Evolutionary conservation across 2,329 filamentous ascomycete genomes (phyloP).

Genomic region (Massarina eburnea): DNA sequence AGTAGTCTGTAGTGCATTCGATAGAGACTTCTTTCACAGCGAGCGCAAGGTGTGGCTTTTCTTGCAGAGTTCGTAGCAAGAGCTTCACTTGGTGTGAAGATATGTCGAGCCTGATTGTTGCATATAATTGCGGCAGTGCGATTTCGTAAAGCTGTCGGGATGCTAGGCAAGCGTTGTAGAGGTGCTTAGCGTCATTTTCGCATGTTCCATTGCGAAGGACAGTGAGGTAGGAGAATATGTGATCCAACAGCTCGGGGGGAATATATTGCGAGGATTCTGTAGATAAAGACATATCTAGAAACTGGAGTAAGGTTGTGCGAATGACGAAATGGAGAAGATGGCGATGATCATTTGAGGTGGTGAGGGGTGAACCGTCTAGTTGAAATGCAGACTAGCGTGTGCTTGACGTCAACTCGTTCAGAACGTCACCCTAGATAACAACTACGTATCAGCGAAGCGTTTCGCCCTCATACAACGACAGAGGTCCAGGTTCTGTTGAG

Average conservation of each 20-base stretch:
- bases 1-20: not conserved
- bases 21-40: conserved; percentile 3
- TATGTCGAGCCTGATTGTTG: conserved; percentile 4
- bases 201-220: not conserved
- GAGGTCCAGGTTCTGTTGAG: too few species aligned
- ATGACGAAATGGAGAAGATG: not conserved
- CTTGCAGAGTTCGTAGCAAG: not conserved
- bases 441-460: too few species aligned
- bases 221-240: conserved; percentile 3
- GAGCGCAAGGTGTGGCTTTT: conserved; percentile 1
- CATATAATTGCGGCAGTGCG: conserved; percentile 4
- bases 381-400: not conserved
- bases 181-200: conserved; percentile 2
- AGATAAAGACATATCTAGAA: not conserved
- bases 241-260: conserved; percentile 6
- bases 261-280: not conserved
- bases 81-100: not conserved
- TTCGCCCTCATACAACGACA: too few species aligned
- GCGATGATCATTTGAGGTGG: not conserved
- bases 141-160: conserved; percentile 3
- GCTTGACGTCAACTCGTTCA: not conserved
- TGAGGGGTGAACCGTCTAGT: not conserved
- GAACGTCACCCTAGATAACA: too few species aligned
- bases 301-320: not conserved
- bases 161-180: conserved; percentile 5